Evolutionary conservation across 345 rosid species (phyloP), one percentile per base, ranked within the genome.

Genomic region (Kandelia obovata): DNA sequence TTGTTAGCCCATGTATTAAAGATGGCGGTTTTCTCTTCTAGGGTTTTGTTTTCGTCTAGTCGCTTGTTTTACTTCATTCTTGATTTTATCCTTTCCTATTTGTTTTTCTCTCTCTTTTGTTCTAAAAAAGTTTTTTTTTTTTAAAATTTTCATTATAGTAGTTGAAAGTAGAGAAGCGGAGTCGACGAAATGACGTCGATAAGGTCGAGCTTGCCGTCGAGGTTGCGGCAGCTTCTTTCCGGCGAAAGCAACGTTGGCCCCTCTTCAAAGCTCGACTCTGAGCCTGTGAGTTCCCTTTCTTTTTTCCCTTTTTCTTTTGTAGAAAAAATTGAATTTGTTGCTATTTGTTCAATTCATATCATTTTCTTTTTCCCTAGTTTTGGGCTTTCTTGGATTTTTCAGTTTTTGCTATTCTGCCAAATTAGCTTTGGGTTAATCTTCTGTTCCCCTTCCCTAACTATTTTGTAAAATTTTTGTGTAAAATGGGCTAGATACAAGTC

Each of bases 121-220:
- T 47, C 20, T 7, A 7, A n/a, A 23, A 63, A 31, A 57, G 37
- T 1, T 34, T 34, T 0, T 34, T 34, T 58, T 65, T 30, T 19
- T 53, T 63, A 55, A 55, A 56, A 60, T 56, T 43, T 51, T 70
- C 30, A 61, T 68, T 74, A 84, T 69, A 74, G 58, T 13, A 53
- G 65, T 78, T 73, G 79, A 67, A 67, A 83, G 77, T 75, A 74
- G 82, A 67, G 72, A 74, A 72, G 83, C 65, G 74, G 82, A 69
- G 77, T 72, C 19, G 10, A 34, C 69, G 82, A 70, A 79, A 91
- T 91, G 98, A 84, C 92, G 65, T 76, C 88, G 69, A 77, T 84
- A 78, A 86, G 98, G 83, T 85, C 97, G 82, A 87, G 86, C 81
- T 80, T 94, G 84, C 98, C 96, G 65, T 87, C 95, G 53, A 84